These are phyloP conservation scores for Pythium myriotylum DNA, from an alignment of 352 stramenopile species.

Conservation along the genomic window DNA sequence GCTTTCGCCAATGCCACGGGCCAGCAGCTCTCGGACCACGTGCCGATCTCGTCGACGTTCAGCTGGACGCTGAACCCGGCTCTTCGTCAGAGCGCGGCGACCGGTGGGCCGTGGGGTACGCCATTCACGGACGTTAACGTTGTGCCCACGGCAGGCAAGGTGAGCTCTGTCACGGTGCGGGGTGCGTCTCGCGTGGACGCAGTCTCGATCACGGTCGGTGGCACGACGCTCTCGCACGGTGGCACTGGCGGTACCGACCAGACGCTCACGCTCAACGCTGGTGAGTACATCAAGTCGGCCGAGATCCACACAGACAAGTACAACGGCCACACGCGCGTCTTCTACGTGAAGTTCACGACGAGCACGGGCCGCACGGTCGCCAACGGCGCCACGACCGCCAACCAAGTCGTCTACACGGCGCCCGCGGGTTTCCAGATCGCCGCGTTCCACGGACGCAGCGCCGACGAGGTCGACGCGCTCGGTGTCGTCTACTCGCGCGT, in stretches of 20 bases:
- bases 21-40: conserved; percentile 42
- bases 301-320: conserved; percentile 53
- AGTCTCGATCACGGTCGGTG: conserved; percentile 31
- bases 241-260: conserved; percentile 35
- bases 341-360: conserved; percentile 37
- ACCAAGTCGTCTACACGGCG: conserved; percentile 29
- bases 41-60: conserved; percentile 41
- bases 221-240: conserved; percentile 34
- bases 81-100: conserved; percentile 34
- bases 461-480: too few species aligned
- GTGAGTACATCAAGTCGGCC: conserved; percentile 47
- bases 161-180: conserved; percentile 40
- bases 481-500: conserved; percentile 40
- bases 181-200: conserved; percentile 34
- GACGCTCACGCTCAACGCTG: conserved; percentile 35
- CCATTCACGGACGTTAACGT: conserved; percentile 36
- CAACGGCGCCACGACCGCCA: conserved; percentile 33
- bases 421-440: conserved; percentile 35
- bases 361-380: conserved; percentile 19
- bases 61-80: conserved; percentile 37
- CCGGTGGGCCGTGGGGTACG: conserved; percentile 37
- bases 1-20: conserved; percentile 37
- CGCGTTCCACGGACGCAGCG: too few species aligned
- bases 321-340: conserved; percentile 37
- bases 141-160: conserved; percentile 22